phyloP scores from a whole-genome alignment of 371 early-diverging fungal genomes.

The Mortierella sp. region DNA sequence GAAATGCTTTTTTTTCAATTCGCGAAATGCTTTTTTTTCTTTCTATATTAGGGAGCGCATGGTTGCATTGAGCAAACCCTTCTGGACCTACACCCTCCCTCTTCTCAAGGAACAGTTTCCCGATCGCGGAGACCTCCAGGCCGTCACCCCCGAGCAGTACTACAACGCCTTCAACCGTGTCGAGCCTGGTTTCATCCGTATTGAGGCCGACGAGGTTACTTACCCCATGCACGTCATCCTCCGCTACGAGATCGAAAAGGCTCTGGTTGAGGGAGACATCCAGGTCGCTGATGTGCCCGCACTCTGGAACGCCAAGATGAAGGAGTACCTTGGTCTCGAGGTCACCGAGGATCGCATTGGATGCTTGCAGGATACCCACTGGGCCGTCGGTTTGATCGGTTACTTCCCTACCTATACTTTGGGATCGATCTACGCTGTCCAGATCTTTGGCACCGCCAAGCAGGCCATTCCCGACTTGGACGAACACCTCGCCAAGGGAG shows the following conservation, averaged over 20 bases:
- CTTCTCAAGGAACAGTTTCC: conserved; percentile 45
- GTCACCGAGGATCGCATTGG: conserved; percentile 51
- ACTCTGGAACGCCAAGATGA: conserved; percentile 60
- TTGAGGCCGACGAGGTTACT: conserved; percentile 61
- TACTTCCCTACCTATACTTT: conserved; percentile 62
- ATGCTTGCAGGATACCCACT: conserved; percentile 60
- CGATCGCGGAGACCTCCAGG: conserved; percentile 24
- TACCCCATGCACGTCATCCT: conserved; percentile 59
- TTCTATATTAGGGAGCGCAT: conserved; percentile 46
- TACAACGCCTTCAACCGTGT: conserved; percentile 50
- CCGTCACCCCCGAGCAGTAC: conserved; percentile 28
- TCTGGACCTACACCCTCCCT: conserved; percentile 52
- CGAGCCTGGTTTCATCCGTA: conserved; percentile 58
- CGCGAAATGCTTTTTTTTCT: background rate
- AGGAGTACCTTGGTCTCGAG: conserved; percentile 58
- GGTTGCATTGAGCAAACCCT: conserved; percentile 50
- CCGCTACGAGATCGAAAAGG: conserved; percentile 59
- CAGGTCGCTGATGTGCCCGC: conserved; percentile 53
- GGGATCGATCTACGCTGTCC: conserved; percentile 57
- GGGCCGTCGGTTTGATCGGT: conserved; percentile 49
- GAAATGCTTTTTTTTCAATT: too few species aligned
- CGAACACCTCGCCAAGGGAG: conserved; percentile 52
- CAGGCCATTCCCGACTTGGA: conserved; percentile 50
- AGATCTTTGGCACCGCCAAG: conserved; percentile 45
- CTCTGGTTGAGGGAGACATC: conserved; percentile 52